Percentiles rank a stretch among this genome's conserved stretches.
Evolutionary conservation across 352 stramenopile genomes (phyloP).

Genomic region (Phytophthora multivora): DNA sequence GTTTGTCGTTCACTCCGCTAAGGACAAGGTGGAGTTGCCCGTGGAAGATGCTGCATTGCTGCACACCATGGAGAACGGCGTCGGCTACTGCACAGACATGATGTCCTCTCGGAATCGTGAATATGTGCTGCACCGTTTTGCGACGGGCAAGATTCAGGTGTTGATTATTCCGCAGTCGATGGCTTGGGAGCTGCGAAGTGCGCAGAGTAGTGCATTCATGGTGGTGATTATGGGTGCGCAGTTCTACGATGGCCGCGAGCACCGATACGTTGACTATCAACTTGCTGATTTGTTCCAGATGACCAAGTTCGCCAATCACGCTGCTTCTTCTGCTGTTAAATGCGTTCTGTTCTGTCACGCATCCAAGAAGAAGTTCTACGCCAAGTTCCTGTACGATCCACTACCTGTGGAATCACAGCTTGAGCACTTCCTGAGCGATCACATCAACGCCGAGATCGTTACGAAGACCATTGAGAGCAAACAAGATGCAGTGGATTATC

Average conservation of each 20-base stretch:
- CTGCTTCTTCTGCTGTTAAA: slow-evolving; percentile 71
- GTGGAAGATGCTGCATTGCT: slow-evolving; percentile 91
- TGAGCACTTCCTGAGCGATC: slow-evolving; percentile 98
- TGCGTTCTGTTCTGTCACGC: slow-evolving; percentile 97
- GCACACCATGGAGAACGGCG: slow-evolving; percentile 94
- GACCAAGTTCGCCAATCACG: slow-evolving; percentile 89
- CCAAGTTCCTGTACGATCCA: slow-evolving; percentile 99
- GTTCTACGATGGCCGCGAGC: slow-evolving; percentile 96
- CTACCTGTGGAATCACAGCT: slow-evolving; percentile 99
- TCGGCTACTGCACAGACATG: slow-evolving; percentile 96
- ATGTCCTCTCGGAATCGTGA: slow-evolving; percentile 93
- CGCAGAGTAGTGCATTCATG: slow-evolving; percentile 86
- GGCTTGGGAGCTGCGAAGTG: slow-evolving; percentile 90
- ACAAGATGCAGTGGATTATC: slow-evolving; percentile 99
- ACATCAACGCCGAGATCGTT: slow-evolving; percentile 99
- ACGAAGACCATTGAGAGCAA: slow-evolving; percentile 98
- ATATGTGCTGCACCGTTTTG: slow-evolving; percentile 91
- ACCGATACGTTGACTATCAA: slow-evolving; percentile 97
- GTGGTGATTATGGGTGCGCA: slow-evolving; percentile 98
- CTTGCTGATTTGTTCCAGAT: slow-evolving; percentile 98
- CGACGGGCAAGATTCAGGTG: slow-evolving; percentile 87
- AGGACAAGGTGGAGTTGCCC: slow-evolving; percentile 48
- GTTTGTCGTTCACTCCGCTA: slow-evolving; percentile 50
- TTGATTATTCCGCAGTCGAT: slow-evolving; percentile 95
- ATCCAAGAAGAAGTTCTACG: slow-evolving; percentile 98